phyloP scores from a whole-genome alignment of 2,329 filamentous ascomycete species.

The Botrytis cinerea region DNA sequence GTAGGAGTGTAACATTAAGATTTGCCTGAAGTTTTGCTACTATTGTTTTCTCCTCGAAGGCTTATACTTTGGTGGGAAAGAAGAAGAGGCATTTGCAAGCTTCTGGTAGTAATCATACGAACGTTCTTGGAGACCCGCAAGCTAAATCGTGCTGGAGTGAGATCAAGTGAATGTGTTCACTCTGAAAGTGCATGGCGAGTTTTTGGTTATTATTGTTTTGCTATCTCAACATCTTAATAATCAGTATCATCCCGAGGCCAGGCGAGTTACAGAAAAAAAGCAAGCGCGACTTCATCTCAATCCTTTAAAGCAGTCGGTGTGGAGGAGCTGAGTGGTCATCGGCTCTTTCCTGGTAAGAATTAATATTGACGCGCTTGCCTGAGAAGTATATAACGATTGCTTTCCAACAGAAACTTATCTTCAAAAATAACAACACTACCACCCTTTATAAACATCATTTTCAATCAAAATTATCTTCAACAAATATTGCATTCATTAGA shows the following conservation, averaged over 20 bases:
- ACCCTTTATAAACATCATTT: neutral
- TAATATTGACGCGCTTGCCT: neutral
- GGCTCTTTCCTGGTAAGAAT: neutral
- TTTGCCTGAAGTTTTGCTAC: neutral
- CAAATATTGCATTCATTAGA: neutral
- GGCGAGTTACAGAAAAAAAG: neutral
- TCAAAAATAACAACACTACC: neutral
- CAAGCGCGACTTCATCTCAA: neutral
- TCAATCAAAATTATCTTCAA: neutral
- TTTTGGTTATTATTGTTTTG: too few species aligned
- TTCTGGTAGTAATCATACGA: too few species aligned
- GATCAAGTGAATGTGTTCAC: too few species aligned
- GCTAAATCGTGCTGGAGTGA: too few species aligned
- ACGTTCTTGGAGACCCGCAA: too few species aligned
- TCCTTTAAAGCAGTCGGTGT: neutral
- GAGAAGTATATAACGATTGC: neutral
- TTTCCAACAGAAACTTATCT: neutral
- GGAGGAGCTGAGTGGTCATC: neutral
- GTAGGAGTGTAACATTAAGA: neutral
- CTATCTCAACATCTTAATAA: too few species aligned
- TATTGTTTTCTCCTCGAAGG: neutral
- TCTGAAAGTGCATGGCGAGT: too few species aligned
- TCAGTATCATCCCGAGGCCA: neutral
- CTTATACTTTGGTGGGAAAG: too few species aligned
- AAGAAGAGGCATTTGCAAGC: too few species aligned